A percentile compares a stretch with the other conserved stretches of the same genome.
Evolutionary conservation across 83 land plant species (phyloP).

Genomic region (Picea engelmannii): DNA sequence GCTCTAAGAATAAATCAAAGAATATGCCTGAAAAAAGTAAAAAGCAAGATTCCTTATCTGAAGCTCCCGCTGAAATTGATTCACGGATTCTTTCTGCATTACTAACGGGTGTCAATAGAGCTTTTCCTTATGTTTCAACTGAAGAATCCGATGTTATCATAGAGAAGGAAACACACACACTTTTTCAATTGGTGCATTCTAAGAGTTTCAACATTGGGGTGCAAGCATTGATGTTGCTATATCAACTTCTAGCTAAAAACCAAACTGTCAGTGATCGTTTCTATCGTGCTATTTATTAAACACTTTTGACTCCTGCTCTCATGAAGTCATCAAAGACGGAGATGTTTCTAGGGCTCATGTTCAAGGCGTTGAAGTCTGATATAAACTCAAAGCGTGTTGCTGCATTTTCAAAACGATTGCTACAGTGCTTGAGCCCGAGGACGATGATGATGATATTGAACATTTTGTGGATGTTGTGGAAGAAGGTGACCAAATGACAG

Average conservation of each 20-base stretch:
- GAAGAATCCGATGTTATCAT: no score
- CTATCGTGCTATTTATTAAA: slow-evolving; percentile 65
- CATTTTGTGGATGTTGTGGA: slow-evolving; percentile 86
- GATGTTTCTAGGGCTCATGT: slow-evolving; percentile 83
- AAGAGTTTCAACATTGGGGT: no score
- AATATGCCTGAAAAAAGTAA: slow-evolving; percentile 24
- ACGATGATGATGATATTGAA: slow-evolving; percentile 26
- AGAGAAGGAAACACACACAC: no score
- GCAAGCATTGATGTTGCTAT: no score
- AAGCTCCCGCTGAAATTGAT: slow-evolving; percentile 66
- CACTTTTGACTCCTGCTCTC: slow-evolving; percentile 78
- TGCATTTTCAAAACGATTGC: no score
- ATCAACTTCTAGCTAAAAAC: no score
- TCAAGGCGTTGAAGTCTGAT: slow-evolving; percentile 69
- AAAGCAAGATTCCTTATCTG: slow-evolving; percentile 19
- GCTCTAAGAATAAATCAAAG: slow-evolving; percentile 17
- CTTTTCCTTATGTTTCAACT: no score
- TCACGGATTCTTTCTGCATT: slow-evolving; percentile 77
- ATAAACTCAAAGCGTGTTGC: no score
- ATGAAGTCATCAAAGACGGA: slow-evolving; percentile 91
- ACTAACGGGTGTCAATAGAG: no score
- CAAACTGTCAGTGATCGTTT: no score
- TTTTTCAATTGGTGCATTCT: no score
- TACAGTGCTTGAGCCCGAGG: no score
- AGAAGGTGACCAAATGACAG: slow-evolving; percentile 30